Evolutionary conservation across 805 yeast genomes (phyloP), one percentile per base, ranked within the genome.

Genomic region (Tetrapisispora arboricola): DNA sequence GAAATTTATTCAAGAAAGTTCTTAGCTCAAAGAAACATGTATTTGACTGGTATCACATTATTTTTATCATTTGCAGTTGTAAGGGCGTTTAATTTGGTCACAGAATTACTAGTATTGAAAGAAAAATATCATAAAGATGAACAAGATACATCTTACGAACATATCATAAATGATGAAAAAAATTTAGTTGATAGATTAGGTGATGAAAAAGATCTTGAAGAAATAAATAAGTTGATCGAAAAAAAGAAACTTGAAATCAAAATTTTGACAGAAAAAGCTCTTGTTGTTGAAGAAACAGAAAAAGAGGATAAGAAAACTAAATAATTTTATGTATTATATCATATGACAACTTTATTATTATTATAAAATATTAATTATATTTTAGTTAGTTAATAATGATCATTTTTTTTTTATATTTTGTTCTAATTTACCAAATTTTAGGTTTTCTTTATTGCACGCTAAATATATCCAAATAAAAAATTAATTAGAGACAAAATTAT

Each of bases 11-110:
- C 96, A 18, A 76, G 96, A 63, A 75, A 87, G 56, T 92, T 92
- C 64, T 88, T 88, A 58, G 86, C 96, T 17, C 98, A 92, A 67
- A 78, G 99, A 67, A 92, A 92, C 70, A 77, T 87, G 80, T 92
- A 92, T 55, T 71, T 92, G 38, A 86, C 96, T 51, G 99, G 99
- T 1, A 86, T 88, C 65, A 87, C 97, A 2, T 73, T 92, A 60
- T 92, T 92, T 61, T 69, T 92, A 55, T 84, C 95, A 2, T 70
- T 88, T 56, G 81, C 86, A 39, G 77, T 88, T 50, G 78, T 81
- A 55, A 75, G 96, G 65, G 86, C 96, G 2, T 86, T 84, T 61
- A 69, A 76, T 3, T 70, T 87, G 49, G 94, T 85, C 24, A 79
- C 78, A 37, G 92, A 83, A 55, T 32, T 38, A 20, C 15, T 32